These are phyloP conservation scores for Erigeron canadensis DNA, from an alignment of 129 eudicot species.

Conservation along the genomic window DNA sequence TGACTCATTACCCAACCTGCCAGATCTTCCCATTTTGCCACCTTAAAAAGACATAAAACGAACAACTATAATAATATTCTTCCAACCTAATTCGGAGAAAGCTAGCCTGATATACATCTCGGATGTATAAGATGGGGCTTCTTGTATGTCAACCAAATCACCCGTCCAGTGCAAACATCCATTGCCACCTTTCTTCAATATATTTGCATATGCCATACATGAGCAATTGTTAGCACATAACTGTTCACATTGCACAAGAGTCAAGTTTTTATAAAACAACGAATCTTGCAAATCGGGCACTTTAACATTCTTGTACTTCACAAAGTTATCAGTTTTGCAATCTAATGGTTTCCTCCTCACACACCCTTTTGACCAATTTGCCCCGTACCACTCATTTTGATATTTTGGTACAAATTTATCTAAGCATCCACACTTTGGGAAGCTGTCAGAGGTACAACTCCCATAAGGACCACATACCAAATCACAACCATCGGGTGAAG, in stretches of 20 bases:
- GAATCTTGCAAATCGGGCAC: slow-evolving; percentile 40
- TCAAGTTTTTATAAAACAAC: slow-evolving; percentile 31
- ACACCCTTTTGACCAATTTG: slow-evolving; percentile 58
- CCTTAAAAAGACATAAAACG: neutral
- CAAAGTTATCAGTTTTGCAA: slow-evolving; percentile 45
- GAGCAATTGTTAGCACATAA: slow-evolving; percentile 47
- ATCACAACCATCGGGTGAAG: slow-evolving; percentile 44
- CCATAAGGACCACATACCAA: slow-evolving; percentile 47
- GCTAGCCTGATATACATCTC: slow-evolving; percentile 43
- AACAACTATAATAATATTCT: slow-evolving; percentile 1
- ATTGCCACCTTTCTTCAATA: slow-evolving; percentile 33
- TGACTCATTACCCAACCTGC: too few species aligned
- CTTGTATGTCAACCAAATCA: slow-evolving; percentile 43
- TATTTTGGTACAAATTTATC: slow-evolving; percentile 44
- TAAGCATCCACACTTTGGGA: slow-evolving; percentile 51
- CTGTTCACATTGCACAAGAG: slow-evolving; percentile 37
- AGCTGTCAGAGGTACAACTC: slow-evolving; percentile 29
- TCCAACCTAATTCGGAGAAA: slow-evolving; percentile 40
- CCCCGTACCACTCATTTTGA: slow-evolving; percentile 39
- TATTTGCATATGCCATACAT: slow-evolving; percentile 47
- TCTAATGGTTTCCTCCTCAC: slow-evolving; percentile 37
- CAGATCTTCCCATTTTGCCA: too few species aligned
- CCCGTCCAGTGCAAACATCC: slow-evolving; percentile 53
- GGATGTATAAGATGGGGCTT: slow-evolving; percentile 28
- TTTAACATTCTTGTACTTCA: slow-evolving; percentile 29